Evolutionary conservation across 2,329 filamentous ascomycete genomes (phyloP), one percentile per base, ranked within the genome.

Genomic region (Cercospora berteroae): DNA sequence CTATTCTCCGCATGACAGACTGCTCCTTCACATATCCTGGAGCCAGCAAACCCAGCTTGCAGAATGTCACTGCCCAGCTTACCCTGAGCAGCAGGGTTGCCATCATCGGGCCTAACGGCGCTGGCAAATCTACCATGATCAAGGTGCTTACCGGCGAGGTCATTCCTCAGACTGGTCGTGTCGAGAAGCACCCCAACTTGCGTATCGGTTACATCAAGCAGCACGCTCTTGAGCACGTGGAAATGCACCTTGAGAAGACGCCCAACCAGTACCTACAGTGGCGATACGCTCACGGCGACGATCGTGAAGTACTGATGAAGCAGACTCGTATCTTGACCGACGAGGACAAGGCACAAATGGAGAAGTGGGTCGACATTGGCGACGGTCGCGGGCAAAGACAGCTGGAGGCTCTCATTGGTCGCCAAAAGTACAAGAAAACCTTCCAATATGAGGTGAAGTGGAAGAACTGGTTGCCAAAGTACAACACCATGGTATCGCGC

Each of bases 191-290:
- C 80, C 95, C 95, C 73, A 99, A 99, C 80, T 83, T 99, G 77
- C 94, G 95, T 85, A 97, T 99, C 75, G 95, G 95, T 64, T 99
- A 99, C 84, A 98, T 99, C 84, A 98, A 98, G 84, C 95, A 99
- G 84, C 95, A 99, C 81, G 95, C 95, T 55, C 86, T 99, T 12
- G 95, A 99, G 85, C 95, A 99, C 87, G 95, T 99, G 10, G 94
- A 99, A 83, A 97, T 97, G 94, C 95, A 99, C 78, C 85, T 98
- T 74, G 95, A 99, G 82, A 99, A 99, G 88, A 99, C 95, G 0
- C 95, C 95, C 48, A 98, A 97, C 80, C 95, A 99, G 82, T 99
- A 99, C 78, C 87, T 99, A 36, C 95, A 98, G 82, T 99, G 95
- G 95, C 92, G 95, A 75, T 99, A 98, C 78, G 92, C 92, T 75